Percentiles rank a stretch among this genome's conserved stretches.
Conservation (phyloP, 73 alveolate genomes). For the Paramecium sexaurelia region DNA sequence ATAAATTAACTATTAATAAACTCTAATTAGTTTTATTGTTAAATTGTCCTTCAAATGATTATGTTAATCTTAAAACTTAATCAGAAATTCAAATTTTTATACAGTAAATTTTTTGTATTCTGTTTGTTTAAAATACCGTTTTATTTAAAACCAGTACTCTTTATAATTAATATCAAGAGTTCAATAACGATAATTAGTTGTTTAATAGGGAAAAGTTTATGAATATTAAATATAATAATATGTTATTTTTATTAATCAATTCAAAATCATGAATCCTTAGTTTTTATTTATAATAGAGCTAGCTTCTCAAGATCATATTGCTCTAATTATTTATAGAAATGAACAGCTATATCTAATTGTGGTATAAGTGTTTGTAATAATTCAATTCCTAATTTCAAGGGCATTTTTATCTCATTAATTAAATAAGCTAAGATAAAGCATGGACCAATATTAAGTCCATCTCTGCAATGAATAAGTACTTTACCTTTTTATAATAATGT, state of each 20-base stretch:
- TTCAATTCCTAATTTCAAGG: conserved; percentile 82
- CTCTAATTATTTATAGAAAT: conserved; percentile 66
- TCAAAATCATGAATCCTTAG: conserved; percentile 25
- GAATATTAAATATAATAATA: neutral
- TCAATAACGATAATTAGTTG: no score
- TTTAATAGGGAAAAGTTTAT: no score
- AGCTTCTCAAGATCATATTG: conserved; percentile 65
- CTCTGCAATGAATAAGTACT: conserved; percentile 86
- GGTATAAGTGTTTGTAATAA: neutral
- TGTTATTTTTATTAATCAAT: neutral
- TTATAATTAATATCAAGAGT: no score
- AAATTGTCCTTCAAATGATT: no score
- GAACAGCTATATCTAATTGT: conserved; percentile 55
- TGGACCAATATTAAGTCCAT: conserved; percentile 90
- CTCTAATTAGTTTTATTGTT: no score
- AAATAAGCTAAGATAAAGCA: conserved; percentile 90
- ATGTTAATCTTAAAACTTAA: no score
- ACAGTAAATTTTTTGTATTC: no score
- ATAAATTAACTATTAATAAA: no score
- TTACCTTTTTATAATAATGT: conserved; percentile 73
- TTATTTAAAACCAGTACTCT: no score
- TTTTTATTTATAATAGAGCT: conserved; percentile 60
- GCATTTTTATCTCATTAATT: conserved; percentile 84
- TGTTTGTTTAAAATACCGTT: no score
- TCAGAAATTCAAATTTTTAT: no score